Evolutionary conservation across 257 asterid genomes (phyloP).

Genomic region (Fraxinus excelsior): DNA sequence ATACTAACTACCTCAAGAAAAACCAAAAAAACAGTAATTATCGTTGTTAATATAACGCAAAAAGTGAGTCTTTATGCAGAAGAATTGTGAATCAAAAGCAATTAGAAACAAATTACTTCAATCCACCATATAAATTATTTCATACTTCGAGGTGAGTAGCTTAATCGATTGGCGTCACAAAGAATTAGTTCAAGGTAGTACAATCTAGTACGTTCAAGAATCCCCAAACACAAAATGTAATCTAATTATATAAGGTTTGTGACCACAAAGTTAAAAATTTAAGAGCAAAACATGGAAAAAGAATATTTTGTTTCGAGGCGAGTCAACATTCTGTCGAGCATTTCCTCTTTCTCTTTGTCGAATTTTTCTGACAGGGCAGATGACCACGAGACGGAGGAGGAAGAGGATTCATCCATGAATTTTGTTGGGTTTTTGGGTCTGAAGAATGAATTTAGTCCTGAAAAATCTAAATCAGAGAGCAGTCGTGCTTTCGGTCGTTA

Average conservation of each 20-base stretch:
- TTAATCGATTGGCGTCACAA: neutral
- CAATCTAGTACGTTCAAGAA: neutral
- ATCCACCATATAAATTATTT: neutral
- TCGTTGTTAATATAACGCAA: no score
- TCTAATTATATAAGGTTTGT: neutral
- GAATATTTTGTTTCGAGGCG: conserved; percentile 83
- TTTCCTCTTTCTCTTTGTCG: conserved; percentile 71
- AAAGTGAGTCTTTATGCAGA: no score
- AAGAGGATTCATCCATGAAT: conserved; percentile 56
- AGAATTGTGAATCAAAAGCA: neutral
- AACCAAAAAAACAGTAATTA: no score
- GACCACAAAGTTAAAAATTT: neutral
- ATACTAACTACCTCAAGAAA: neutral
- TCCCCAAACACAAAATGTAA: neutral
- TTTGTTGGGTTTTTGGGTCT: conserved; percentile 8
- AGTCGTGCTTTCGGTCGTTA: neutral
- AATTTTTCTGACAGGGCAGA: conserved; percentile 66
- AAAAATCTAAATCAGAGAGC: neutral
- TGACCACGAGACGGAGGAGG: conserved; percentile 50
- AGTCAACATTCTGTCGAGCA: conserved; percentile 87
- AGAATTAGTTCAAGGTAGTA: neutral
- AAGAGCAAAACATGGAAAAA: neutral
- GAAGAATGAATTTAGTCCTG: neutral
- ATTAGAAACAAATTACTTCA: no score
- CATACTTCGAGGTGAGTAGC: neutral